These are phyloP conservation scores for Botryotinia narcissicola DNA, from an alignment of 2,329 filamentous ascomycete genomes.

Conservation along the genomic window DNA sequence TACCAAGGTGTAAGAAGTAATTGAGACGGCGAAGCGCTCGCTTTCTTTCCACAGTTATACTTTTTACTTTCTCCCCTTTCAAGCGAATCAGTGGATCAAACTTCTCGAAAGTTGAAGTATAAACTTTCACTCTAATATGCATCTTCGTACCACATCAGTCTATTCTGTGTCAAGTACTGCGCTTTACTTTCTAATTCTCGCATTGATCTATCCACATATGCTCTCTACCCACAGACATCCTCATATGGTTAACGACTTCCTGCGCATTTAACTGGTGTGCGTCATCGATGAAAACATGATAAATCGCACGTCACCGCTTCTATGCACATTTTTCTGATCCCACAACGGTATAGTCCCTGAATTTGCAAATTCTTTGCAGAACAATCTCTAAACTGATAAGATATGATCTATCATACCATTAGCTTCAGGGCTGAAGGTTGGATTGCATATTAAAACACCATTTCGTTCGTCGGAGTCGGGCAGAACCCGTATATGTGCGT, in stretches of 20 bases:
- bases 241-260: background rate
- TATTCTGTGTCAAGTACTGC: background rate
- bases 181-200: background rate
- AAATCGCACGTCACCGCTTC: slow-evolving; percentile 3
- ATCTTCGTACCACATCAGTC: background rate
- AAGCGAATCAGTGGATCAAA: background rate
- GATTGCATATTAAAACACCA: background rate
- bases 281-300: slow-evolving; percentile 1
- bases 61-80: background rate
- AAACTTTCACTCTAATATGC: background rate
- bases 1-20: background rate
- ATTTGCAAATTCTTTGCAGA: background rate
- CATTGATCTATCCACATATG: background rate
- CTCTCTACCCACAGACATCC: background rate
- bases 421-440: background rate
- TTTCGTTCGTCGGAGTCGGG: slow-evolving; percentile 3
- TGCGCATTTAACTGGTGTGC: background rate
- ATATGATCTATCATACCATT: background rate
- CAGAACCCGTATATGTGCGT: slow-evolving; percentile 3
- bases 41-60: background rate
- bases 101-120: background rate
- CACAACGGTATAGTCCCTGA: slow-evolving; percentile 2
- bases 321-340: background rate
- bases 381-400: background rate
- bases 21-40: too few species aligned